phyloP scores from a whole-genome alignment of 495 filamentous ascomycete species.

The Penicillium flavigenum region DNA sequence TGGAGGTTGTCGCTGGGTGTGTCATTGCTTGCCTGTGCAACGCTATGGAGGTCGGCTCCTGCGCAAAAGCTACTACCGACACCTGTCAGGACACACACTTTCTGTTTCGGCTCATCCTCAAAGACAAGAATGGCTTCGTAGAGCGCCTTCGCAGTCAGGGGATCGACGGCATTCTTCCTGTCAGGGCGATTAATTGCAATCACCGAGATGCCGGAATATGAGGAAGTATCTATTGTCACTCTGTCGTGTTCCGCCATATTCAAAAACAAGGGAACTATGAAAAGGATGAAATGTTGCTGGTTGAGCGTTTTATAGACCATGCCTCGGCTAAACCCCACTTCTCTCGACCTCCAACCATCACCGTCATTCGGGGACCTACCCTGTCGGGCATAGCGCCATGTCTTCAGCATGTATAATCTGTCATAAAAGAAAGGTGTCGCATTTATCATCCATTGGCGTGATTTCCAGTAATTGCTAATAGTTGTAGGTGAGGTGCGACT shows the following conservation, averaged over 20 bases:
- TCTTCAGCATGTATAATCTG: constrained; percentile 33
- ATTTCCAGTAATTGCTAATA: constrained; percentile 8
- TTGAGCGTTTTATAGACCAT: constrained; percentile 7
- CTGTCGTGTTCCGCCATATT: constrained; percentile 10
- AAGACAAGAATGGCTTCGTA: constrained; percentile 41
- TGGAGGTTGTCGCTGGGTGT: constrained; percentile 16
- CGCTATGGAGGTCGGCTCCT: constrained; percentile 44
- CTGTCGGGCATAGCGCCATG: constrained; percentile 18
- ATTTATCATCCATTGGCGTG: not conserved
- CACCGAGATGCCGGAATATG: constrained; percentile 41
- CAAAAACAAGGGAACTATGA: not conserved
- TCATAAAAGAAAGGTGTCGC: constrained; percentile 30
- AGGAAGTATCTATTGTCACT: constrained; percentile 17
- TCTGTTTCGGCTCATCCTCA: constrained; percentile 44
- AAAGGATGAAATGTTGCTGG: constrained; percentile 5
- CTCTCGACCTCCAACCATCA: constrained; percentile 20
- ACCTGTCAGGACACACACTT: constrained; percentile 45
- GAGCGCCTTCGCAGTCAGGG: constrained; percentile 38
- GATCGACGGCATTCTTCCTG: constrained; percentile 44
- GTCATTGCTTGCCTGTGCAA: constrained; percentile 23
- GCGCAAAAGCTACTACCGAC: constrained; percentile 45
- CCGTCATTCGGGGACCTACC: constrained; percentile 5
- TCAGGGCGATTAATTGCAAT: constrained; percentile 43
- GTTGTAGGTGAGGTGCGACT: constrained; percentile 28
- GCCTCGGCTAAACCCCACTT: constrained; percentile 25